phyloP scores from a whole-genome alignment of 164 flowering plant genomes.

The Paratinospora sagittata region DNA sequence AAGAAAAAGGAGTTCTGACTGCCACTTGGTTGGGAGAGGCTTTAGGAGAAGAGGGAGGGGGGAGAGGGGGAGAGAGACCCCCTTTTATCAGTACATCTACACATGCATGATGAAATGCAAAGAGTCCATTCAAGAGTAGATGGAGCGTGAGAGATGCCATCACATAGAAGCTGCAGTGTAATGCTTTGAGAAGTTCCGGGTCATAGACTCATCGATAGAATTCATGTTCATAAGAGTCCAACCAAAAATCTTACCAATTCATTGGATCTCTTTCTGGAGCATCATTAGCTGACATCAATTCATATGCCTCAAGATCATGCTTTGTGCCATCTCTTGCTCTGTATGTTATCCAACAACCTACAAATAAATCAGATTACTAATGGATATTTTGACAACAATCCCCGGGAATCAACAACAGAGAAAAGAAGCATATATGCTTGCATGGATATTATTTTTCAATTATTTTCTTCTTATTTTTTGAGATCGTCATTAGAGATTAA shows the following conservation, averaged over 20 bases:
- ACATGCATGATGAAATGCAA: not conserved
- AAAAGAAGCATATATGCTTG: too few relatives aligned
- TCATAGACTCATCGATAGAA: not conserved
- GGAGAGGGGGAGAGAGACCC: not conserved
- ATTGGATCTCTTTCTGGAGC: conserved; percentile 94
- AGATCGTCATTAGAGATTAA: too few relatives aligned
- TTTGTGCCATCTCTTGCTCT: conserved; percentile 36
- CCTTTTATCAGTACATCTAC: too few relatives aligned
- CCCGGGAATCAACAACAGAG: too few relatives aligned
- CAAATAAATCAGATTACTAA: conserved; percentile 19
- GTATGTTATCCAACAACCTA: conserved; percentile 84
- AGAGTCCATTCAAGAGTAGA: too few relatives aligned
- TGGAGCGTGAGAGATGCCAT: too few relatives aligned
- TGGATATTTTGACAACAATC: not conserved
- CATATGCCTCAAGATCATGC: conserved; percentile 68
- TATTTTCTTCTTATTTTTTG: too few relatives aligned
- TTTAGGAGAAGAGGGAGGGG: not conserved
- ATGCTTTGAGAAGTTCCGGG: not conserved
- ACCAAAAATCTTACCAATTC: conserved; percentile 62
- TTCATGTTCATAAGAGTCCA: not conserved
- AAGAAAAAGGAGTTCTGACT: not conserved
- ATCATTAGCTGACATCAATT: conserved; percentile 93
- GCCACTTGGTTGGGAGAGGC: not conserved
- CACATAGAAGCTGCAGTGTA: not conserved
- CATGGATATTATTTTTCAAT: too few relatives aligned